Conservation (phyloP, 2,329 filamentous ascomycete species). For the Cytospora mali region DNA sequence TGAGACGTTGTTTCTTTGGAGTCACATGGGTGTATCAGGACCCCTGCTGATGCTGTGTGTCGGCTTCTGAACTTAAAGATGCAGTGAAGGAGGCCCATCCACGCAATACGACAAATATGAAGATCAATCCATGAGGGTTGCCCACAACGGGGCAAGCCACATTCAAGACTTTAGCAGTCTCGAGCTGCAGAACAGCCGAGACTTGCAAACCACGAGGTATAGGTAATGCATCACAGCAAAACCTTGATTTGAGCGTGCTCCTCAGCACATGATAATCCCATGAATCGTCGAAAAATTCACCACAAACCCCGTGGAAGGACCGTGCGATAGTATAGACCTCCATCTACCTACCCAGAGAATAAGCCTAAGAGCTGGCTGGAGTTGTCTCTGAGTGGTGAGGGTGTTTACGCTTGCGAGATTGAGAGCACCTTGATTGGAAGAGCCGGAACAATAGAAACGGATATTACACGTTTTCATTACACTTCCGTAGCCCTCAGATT, state of each 20-base stretch:
- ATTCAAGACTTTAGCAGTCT: not conserved
- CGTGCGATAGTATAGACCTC: not conserved
- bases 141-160: not conserved
- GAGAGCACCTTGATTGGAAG: not conserved
- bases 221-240: slow-evolving; percentile 8
- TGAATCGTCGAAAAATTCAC: not conserved
- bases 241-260: not conserved
- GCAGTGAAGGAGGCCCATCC: not conserved
- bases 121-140: not conserved
- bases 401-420: not conserved
- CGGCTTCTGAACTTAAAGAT: not conserved
- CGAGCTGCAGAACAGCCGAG: slow-evolving; percentile 7
- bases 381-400: not conserved
- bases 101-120: not conserved
- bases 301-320: not conserved
- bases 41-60: not conserved
- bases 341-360: not conserved
- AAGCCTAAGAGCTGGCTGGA: not conserved
- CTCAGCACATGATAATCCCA: not conserved
- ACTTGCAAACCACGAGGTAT: slow-evolving; percentile 11
- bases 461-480: not conserved
- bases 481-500: not conserved
- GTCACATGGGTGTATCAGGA: not conserved
- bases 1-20: not conserved
- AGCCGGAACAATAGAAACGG: not conserved